Base-by-base conservation (phyloP, 352 stramenopile genomes). In the Blastocystis sp. region DNA sequence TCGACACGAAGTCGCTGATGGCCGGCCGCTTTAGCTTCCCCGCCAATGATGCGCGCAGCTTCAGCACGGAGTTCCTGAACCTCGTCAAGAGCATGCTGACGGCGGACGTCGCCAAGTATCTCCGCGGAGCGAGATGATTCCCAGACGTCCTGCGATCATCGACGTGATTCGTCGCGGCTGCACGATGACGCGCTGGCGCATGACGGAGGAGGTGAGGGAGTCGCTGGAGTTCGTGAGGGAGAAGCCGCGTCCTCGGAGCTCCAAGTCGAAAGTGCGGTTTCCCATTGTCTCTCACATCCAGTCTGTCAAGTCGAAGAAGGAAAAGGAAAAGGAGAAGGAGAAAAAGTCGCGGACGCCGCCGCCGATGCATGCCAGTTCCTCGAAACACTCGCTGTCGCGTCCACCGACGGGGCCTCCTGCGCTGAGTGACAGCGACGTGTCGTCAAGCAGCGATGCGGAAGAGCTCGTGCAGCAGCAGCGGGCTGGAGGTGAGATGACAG, bases 391-490 rank as follows among this genome's bases (percentile, higher is more conserved):
- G 18, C 14, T 16, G 18, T 40, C 24, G 4, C 27, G 44, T 16
- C 32, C 18, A 44, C 24, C 14, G 14, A 14, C 36, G 29, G 40
- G 29, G 48, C 49, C 57, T 27, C 72, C 29, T 14, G 34, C 40
- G 18, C 32, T 81, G 46, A 81, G 69, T 44, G 69, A 81, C 40
- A 72, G 48, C 29, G 75, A 85, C 51, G 54, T 72, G 21, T 76
- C 75, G 18, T 85, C 75, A 29, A 59, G 57, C 48, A 85, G 75
- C 46, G 75, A 85, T 24, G 63, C 63, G 24, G 75, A 85, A 32
- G 75, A 85, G 32, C 18, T 76, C 6, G 63, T 67, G 48, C 75
- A 85, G 51, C 57, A 76, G 56, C 71, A 85, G 24, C 75, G 75
- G n/a, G 75, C 71, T 38, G 63, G 34, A 61, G 75, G 54, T 4